phyloP scores from a whole-genome alignment of 148 eudicot genomes.

The Polygonum maritimum region DNA sequence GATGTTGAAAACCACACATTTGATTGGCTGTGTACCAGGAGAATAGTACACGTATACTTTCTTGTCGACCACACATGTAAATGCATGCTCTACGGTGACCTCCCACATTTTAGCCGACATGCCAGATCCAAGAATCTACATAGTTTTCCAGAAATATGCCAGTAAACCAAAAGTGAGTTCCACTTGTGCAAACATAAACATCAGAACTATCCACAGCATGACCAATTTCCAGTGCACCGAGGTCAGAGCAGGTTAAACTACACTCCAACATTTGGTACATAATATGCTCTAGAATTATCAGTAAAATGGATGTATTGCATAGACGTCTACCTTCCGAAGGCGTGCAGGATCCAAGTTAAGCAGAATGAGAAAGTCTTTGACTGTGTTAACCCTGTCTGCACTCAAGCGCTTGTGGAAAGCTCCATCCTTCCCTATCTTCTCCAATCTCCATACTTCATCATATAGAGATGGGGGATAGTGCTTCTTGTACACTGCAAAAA shows the following conservation, averaged over 20 bases:
- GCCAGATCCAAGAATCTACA: conserved; percentile 68
- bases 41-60: conserved; percentile 41
- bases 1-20: conserved; percentile 63
- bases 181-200: not conserved
- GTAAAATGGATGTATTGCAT: not conserved
- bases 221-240: not conserved
- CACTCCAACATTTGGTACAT: not conserved
- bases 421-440: conserved; percentile 68
- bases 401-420: conserved; percentile 61
- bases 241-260: not conserved
- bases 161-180: not conserved
- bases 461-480: conserved; percentile 56
- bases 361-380: conserved; percentile 66
- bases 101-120: conserved; percentile 92
- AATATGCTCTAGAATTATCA: not conserved
- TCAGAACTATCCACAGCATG: not conserved
- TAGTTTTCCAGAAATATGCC: not conserved
- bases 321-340: conserved; percentile 50
- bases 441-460: conserved; percentile 72
- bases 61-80: conserved; percentile 53
- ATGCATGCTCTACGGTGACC: conserved; percentile 56
- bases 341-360: conserved; percentile 45
- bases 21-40: conserved; percentile 34
- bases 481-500: conserved; percentile 65
- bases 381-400: conserved; percentile 40